These are phyloP conservation scores for Salix suchowensis DNA, from an alignment of 345 rosid species.

Conservation along the genomic window DNA sequence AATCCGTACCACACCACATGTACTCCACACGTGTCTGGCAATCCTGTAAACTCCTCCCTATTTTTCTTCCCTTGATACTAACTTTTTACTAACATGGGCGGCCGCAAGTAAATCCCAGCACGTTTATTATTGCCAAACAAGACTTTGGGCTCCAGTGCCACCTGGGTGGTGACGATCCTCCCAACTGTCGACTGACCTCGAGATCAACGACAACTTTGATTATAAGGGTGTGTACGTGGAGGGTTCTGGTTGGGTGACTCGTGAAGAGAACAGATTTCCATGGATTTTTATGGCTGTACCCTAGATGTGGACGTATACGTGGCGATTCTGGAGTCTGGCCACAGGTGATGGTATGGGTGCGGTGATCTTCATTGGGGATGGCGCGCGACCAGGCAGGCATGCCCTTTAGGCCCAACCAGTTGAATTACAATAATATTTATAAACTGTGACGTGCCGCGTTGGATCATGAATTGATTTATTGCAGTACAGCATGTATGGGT, in stretches of 20 bases:
- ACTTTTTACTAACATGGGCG: background rate
- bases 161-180: background rate
- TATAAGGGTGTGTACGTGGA: background rate
- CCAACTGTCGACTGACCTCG: background rate
- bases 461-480: background rate
- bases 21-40: no score
- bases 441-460: background rate
- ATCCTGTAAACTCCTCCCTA: no score
- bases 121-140: background rate
- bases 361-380: background rate
- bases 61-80: no score
- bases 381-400: background rate
- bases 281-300: background rate
- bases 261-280: background rate
- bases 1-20: no score
- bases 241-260: background rate
- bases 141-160: slow-evolving; percentile 8
- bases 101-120: slow-evolving; percentile 24
- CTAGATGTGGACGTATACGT: slow-evolving; percentile 9
- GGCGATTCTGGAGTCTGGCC: background rate
- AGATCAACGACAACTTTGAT: background rate
- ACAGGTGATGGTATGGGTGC: no score
- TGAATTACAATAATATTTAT: background rate
- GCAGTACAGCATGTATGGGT: background rate
- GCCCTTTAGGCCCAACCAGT: background rate